Evolutionary conservation across 352 stramenopile genomes (phyloP).

Genomic region (Pythium oligandrum): DNA sequence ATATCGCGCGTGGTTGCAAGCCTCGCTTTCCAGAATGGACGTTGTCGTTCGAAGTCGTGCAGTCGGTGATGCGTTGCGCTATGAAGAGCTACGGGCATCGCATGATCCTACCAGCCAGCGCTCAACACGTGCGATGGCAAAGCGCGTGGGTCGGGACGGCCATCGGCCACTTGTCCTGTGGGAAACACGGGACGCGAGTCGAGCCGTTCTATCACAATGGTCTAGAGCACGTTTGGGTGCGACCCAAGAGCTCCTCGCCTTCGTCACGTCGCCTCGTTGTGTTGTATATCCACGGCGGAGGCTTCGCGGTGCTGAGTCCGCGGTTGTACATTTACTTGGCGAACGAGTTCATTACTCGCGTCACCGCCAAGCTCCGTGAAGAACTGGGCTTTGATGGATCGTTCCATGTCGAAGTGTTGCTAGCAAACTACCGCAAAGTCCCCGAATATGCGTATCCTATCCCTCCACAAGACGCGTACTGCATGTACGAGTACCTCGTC

Average conservation of each 20-base stretch:
- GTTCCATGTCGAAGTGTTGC: slow-evolving; percentile 34
- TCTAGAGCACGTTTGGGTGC: neutral
- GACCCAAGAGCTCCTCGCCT: neutral
- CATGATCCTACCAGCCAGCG: neutral
- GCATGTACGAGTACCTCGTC: slow-evolving; percentile 43
- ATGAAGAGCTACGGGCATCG: slow-evolving; percentile 5
- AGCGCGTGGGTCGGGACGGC: slow-evolving; percentile 1
- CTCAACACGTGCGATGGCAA: neutral
- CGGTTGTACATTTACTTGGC: slow-evolving; percentile 47
- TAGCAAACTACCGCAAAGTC: slow-evolving; percentile 71
- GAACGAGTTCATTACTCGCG: slow-evolving; percentile 22
- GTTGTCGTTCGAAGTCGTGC: slow-evolving; percentile 13
- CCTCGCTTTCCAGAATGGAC: slow-evolving; percentile 17
- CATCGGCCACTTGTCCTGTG: too few species aligned
- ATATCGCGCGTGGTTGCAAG: slow-evolving; percentile 6
- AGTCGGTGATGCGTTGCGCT: slow-evolving; percentile 8
- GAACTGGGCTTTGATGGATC: slow-evolving; percentile 3
- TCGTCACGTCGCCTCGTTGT: slow-evolving; percentile 19
- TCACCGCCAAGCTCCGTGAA: slow-evolving; percentile 8
- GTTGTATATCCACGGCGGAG: slow-evolving; percentile 35
- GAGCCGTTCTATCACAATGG: neutral
- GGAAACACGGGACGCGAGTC: neutral
- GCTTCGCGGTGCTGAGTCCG: slow-evolving; percentile 25
- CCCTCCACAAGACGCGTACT: slow-evolving; percentile 41
- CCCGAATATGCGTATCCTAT: slow-evolving; percentile 34